Base-by-base conservation (phyloP, 768 basidiomycete species). In the Clavulina sp. region DNA sequence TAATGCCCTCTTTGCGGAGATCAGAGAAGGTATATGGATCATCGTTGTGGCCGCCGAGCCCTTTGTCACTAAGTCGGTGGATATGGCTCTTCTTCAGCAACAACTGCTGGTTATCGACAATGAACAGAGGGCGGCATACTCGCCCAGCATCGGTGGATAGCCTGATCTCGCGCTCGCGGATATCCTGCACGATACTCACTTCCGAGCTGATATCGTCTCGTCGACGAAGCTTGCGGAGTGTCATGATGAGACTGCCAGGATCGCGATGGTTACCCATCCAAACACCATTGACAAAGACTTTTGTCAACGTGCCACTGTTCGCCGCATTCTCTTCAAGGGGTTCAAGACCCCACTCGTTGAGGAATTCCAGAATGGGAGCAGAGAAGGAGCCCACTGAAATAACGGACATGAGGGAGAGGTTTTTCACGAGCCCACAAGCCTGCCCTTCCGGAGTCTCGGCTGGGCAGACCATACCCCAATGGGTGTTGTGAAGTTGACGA, bases 401-500 rank as follows among this genome's bases (percentile, higher is more conserved):
- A 66, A 89, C 93, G 3, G 93, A 70, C 91, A 97, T 93, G 57
- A 97, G 78, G 0, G 95, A 87, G 52, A 99, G 69, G 66, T 99
- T 97, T 71, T 99, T 97, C 67, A 97, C 95, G 41, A 97, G 76
- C 67, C 95, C 95, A 67, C 95, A 99, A 55, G 95, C 95, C 65
- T 97, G 95, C 43, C 95, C 95, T 78, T 99, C 95, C 1, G 95
- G 95, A 3, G 95, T 99, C 66, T 99, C 95, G 34, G 95, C 95
- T 40, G 95, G 95, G 62, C 95, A 99, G 19, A 99, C 95, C 95
- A 99, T 97, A 33, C 95, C 95, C 95, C 95, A 99, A 60, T 99
- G 95, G 0, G 95, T 96, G 61, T 99, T 99, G 66, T 99, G 95
- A 51, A 99, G 71, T 60, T 99, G 95, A 60, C 95, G 95, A 52